A percentile compares a stretch with the other conserved stretches of the same genome.
phyloP scores from a whole-genome alignment of 768 basidiomycete genomes.

The Pleurotus tuoliensis region DNA sequence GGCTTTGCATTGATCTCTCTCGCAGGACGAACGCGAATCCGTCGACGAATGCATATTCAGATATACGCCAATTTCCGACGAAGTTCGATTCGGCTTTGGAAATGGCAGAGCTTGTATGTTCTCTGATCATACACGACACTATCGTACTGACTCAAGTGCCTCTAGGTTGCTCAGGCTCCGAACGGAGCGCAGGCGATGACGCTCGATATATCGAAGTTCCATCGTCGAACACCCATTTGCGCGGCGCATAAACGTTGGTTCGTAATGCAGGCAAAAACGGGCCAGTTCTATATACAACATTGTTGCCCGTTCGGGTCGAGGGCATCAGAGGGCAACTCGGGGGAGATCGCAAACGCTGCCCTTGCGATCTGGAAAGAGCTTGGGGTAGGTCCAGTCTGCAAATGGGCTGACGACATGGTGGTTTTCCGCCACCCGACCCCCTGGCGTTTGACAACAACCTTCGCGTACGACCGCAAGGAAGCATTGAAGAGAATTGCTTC shows the following conservation, averaged over 20 bases:
- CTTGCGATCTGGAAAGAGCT: conserved; percentile 9
- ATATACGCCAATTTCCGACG: conserved; percentile 19
- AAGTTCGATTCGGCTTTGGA: conserved; percentile 16
- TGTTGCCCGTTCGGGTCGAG: conserved; percentile 15
- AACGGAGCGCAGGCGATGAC: conserved; percentile 26
- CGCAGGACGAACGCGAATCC: conserved; percentile 9
- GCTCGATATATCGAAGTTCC: conserved; percentile 29
- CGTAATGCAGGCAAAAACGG: conserved; percentile 12
- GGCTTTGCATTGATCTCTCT: conserved; percentile 17
- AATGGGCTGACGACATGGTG: conserved; percentile 19
- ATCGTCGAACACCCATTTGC: conserved; percentile 26
- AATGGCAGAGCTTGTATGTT: conserved; percentile 14
- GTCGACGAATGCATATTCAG: conserved; percentile 19
- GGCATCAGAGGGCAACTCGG: conserved; percentile 15
- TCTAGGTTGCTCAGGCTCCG: conserved; percentile 27
- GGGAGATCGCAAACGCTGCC: conserved; percentile 12
- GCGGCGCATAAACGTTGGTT: conserved; percentile 31
- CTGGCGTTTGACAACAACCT: neutral
- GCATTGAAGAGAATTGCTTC: neutral
- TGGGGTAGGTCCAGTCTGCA: conserved; percentile 8
- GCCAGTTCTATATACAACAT: conserved; percentile 16
- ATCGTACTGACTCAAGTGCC: neutral
- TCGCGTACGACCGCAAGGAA: neutral
- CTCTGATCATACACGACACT: conserved; percentile 10
- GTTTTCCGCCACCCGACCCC: neutral